Evolutionary conservation across 169 alveolate species (phyloP).

Genomic region (Perkinsus olseni): DNA sequence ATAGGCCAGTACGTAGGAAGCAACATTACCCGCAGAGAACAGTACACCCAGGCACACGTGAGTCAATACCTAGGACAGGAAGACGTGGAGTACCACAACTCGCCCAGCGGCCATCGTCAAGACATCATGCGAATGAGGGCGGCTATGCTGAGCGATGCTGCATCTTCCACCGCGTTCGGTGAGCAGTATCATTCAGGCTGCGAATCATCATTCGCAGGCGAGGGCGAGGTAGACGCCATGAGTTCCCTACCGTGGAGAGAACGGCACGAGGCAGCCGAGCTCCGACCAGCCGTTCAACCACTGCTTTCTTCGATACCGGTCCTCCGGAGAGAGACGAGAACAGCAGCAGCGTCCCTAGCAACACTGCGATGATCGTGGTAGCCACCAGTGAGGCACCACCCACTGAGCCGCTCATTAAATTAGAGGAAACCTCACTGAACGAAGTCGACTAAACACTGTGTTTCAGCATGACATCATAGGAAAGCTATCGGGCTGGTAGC

Average conservation of each 20-base stretch:
- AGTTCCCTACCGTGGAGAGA: neutral
- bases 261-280: neutral
- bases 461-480: neutral
- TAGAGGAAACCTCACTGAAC: neutral
- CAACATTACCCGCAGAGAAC: neutral
- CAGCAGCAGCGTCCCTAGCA: neutral
- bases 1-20: neutral
- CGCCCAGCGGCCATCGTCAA: no score
- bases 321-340: neutral
- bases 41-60: neutral
- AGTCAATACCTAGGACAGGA: neutral
- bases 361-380: neutral
- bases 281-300: neutral
- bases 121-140: no score
- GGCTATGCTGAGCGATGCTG: no score
- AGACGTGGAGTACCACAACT: no score
- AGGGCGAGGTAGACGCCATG: no score
- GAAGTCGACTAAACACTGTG: neutral
- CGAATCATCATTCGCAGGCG: no score
- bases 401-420: neutral
- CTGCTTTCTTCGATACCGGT: neutral
- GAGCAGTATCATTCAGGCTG: no score
- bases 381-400: neutral
- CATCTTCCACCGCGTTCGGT: no score
- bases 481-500: no score